Evolutionary conservation across 805 yeast species (phyloP), one percentile per base, ranked within the genome.

Genomic region (Cyberlindnera meyerae): DNA sequence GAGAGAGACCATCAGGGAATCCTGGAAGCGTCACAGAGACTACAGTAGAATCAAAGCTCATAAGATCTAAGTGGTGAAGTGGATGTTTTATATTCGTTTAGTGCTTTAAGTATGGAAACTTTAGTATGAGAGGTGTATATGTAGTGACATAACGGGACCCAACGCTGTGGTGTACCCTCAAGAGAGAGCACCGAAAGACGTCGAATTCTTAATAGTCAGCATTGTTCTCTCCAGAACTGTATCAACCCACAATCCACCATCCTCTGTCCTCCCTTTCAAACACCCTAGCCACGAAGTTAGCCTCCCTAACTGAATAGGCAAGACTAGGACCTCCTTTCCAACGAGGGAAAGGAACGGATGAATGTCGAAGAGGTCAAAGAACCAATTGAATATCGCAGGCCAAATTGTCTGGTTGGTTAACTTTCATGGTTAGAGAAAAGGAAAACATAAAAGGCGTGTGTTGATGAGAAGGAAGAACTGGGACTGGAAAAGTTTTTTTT

Each of bases 141-240:
- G 59, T 61, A 35, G 44, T 48, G 65, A 53, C 49, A 50, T 50
- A 51, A 60, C 65, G 64, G 65, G 63, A 61, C 47, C 48, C 57
- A 47, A 42, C 40, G 49, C 42, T 37, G 40, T 37, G 25, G 26
- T 36, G 34, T 32, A 20, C 21, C 31, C 27, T 11, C 7, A 24
- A 7, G 13, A 27, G 50, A 52, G 38, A 41, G 30, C 27, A 22
- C 28, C 21, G 28, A 36, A 40, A 35, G 30, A 36, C 44, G 42
- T 43, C 54, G 44, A 45, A 55, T 57, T 48, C 65, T 59, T 53
- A 32, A 42, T 47, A 50, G 49, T 50, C 58, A 52, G 31, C 24
- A 33, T 48, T 40, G 31, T n/a, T 60, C 62, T 55, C 45, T 52
- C 62, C 62, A 41, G 36, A 34, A 39, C 29, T 42, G 30, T 42